These are phyloP conservation scores for Aschersonia sp. DNA, from an alignment of 2,329 filamentous ascomycete species.

Conservation along the genomic window DNA sequence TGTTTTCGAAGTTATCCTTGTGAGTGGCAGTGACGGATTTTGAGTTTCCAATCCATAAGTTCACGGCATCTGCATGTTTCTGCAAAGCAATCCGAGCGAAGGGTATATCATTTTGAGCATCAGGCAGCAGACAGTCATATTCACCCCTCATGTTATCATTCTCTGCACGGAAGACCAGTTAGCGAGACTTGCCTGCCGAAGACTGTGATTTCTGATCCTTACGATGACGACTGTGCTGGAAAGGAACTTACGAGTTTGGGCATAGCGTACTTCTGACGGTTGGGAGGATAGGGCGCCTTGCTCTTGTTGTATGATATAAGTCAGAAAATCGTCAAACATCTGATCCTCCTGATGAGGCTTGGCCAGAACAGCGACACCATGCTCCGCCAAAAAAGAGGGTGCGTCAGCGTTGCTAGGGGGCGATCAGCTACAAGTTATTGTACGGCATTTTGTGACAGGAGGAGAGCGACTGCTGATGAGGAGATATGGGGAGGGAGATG, in stretches of 20 bases:
- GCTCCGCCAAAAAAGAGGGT: constrained; percentile 13
- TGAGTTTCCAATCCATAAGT: constrained; percentile 70
- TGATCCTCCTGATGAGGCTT: constrained; percentile 58
- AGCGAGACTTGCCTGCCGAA: too few species aligned
- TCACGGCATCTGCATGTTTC: constrained; percentile 56
- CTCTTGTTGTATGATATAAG: constrained; percentile 46
- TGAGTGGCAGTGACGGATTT: constrained; percentile 58
- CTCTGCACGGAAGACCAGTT: constrained; percentile 27
- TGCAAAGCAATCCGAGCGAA: constrained; percentile 61
- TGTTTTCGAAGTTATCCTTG: constrained; percentile 75
- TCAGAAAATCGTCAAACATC: constrained; percentile 46
- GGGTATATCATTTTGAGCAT: constrained; percentile 50
- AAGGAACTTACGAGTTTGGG: constrained; percentile 52
- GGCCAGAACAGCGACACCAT: constrained; percentile 37
- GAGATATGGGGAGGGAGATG: too few species aligned
- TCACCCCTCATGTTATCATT: constrained; percentile 71
- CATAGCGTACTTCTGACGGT: constrained; percentile 46
- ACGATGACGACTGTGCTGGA: neutral
- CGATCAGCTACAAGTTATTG: neutral
- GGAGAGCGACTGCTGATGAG: too few species aligned
- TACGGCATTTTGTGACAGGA: too few species aligned
- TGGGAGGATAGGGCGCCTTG: constrained; percentile 15
- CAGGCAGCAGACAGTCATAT: constrained; percentile 46
- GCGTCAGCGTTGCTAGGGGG: constrained; percentile 21
- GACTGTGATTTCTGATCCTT: too few species aligned